Conservation (phyloP, 176 grass and related monocot species). For the Rhipidocladum racemiflorum region DNA sequence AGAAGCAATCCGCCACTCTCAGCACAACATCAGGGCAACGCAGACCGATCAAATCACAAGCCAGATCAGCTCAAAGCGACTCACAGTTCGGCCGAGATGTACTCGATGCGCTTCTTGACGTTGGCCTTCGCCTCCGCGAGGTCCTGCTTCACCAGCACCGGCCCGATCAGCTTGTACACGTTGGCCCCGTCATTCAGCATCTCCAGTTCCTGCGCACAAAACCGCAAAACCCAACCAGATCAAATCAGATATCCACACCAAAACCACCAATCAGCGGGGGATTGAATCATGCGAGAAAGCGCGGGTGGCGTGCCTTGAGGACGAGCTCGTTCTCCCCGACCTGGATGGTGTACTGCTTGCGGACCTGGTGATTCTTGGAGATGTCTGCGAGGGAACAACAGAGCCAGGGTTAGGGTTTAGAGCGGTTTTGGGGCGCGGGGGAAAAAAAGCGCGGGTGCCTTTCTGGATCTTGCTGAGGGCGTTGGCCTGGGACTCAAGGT, state of each 20-base stretch:
- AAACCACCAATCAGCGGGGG: neutral
- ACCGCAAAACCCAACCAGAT: neutral
- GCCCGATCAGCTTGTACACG: conserved; percentile 93
- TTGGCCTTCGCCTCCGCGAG: conserved; percentile 91
- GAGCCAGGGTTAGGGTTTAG: conserved; percentile 31
- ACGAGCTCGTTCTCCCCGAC: conserved; percentile 98
- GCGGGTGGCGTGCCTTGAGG: conserved; percentile 56
- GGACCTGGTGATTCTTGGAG: conserved; percentile 93
- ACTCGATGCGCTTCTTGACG: conserved; percentile 94
- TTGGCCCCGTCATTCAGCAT: conserved; percentile 70
- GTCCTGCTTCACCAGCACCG: conserved; percentile 96
- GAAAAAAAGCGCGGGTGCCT: conserved; percentile 36
- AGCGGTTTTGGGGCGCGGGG: neutral
- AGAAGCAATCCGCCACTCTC: conserved; percentile 6
- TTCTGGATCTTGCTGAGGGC: conserved; percentile 96
- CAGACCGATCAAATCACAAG: conserved; percentile 6
- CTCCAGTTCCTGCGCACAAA: conserved; percentile 68
- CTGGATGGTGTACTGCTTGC: conserved; percentile 99
- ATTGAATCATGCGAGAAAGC: neutral
- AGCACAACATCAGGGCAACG: neutral
- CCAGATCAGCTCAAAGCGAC: conserved; percentile 22
- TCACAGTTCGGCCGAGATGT: conserved; percentile 92
- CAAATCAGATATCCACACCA: neutral
- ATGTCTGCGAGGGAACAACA: conserved; percentile 51
- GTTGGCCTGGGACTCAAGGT: conserved; percentile 77